Evolutionary conservation across 139 green algal species (phyloP).

Genomic region (Micractinium conductrix): DNA sequence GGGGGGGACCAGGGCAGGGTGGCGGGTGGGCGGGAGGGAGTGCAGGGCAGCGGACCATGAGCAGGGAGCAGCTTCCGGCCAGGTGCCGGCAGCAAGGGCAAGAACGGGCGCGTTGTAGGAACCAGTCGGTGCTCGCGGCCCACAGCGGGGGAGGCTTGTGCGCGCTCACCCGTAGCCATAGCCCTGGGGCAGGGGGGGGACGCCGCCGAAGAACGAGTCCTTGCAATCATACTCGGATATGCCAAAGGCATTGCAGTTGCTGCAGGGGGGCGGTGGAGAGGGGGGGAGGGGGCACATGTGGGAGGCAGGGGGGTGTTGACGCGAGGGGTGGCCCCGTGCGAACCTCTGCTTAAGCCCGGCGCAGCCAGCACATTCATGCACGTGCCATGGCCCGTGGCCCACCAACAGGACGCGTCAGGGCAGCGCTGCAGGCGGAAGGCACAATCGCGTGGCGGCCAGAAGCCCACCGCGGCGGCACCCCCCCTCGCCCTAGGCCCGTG

Average conservation of each 20-base stretch:
- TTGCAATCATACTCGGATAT: slow-evolving; percentile 34
- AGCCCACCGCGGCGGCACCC: no score
- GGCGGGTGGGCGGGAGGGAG: not conserved
- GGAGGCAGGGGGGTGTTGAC: no score
- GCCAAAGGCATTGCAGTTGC: slow-evolving; percentile 26
- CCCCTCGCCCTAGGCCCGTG: no score
- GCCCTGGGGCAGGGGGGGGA: slow-evolving; percentile 28
- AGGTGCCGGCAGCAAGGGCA: not conserved
- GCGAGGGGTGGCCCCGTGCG: no score
- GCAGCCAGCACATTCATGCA: no score
- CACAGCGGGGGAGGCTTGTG: not conserved
- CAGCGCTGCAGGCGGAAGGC: no score
- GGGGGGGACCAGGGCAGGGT: not conserved
- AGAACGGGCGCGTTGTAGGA: no score
- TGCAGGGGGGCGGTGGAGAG: not conserved
- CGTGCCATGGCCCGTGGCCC: no score
- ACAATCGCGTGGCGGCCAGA: no score
- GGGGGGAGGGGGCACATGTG: not conserved
- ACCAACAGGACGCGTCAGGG: no score
- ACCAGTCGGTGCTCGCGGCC: no score
- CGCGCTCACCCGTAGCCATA: slow-evolving; percentile 31
- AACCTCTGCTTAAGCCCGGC: no score
- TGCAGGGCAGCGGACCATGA: not conserved
- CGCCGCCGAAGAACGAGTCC: slow-evolving; percentile 42
- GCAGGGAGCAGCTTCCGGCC: not conserved